A percentile compares a stretch with the other conserved stretches of the same genome.
Evolutionary conservation across 2,329 filamentous ascomycete genomes (phyloP).

Genomic region (Xylaria hypoxylon): DNA sequence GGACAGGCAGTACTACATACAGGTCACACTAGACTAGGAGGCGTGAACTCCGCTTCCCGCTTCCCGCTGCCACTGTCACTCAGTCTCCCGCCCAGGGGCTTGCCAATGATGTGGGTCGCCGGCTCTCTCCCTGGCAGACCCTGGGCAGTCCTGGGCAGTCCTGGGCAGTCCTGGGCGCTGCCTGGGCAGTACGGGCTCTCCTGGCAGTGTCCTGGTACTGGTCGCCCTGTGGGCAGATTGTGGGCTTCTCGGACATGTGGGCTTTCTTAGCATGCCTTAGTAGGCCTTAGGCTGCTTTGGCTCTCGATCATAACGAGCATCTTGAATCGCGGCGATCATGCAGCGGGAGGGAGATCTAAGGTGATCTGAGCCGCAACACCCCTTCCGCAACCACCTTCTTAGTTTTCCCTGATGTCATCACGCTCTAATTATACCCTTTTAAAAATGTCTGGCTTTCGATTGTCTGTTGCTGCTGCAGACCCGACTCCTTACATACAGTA

Average conservation of each 20-base stretch:
- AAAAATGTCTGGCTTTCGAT: slow-evolving; percentile 17
- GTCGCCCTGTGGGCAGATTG: background rate
- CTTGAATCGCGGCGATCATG: slow-evolving; percentile 22
- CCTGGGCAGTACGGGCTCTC: too few relatives aligned
- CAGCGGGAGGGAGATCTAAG: slow-evolving; percentile 1
- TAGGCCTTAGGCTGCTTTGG: slow-evolving; percentile 1
- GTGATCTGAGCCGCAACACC: slow-evolving; percentile 5
- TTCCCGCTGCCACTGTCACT: slow-evolving; percentile 21
- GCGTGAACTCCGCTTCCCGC: slow-evolving; percentile 21
- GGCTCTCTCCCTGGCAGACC: too few relatives aligned
- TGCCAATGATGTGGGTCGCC: slow-evolving; percentile 22
- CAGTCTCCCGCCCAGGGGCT: slow-evolving; percentile 18
- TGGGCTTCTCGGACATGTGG: slow-evolving; percentile 3
- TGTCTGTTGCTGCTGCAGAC: slow-evolving; percentile 1
- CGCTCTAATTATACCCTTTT: slow-evolving; percentile 7
- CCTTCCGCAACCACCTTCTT: background rate
- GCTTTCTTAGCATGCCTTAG: background rate
- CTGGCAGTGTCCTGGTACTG: slow-evolving; percentile 13
- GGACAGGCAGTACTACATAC: background rate
- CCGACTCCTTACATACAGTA: too few relatives aligned
- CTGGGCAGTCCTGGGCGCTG: slow-evolving; percentile 19
- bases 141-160: slow-evolving; percentile 19
- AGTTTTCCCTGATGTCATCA: slow-evolving; percentile 20
- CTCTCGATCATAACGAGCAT: slow-evolving; percentile 27
- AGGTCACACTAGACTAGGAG: background rate